Evolutionary conservation across 164 flowering plant species (phyloP), one percentile per base, ranked within the genome.

Genomic region (Chimonanthus salicifolius): DNA sequence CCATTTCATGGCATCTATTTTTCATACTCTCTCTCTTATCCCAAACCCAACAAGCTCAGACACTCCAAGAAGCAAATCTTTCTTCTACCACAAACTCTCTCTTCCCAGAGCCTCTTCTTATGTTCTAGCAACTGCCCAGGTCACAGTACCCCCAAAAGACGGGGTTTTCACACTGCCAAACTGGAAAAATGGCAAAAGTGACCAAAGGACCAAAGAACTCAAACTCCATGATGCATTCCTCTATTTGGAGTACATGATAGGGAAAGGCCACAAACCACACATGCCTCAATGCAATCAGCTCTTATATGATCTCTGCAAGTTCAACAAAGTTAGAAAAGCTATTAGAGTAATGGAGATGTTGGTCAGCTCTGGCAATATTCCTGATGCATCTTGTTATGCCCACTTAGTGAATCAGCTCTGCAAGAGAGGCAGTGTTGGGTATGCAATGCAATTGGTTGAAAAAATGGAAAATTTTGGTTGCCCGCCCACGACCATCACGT

Each of bases 361-460:
- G 85, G 83, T 88, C 44, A 58, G 72, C 58, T 86, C 94, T 4
- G 98, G 98, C 7, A 70, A 77, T 3, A 77, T 74, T 2, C 94
- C 92, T 4, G 92, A 91, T 79, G 83, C 84, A 2, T 7, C 89
- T 79, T 75, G 91, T 21, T 89, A 84, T 72, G 84, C 90, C 50
- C 85, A 78, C 77, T 79, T 95, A 73, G 92, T 95, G 70, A 90
- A 84, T 62, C 80, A 77, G 71, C 82, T 95, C 81, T 93, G 99
- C 68, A 88, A 84, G 76, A 84, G 80, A 74, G 94, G 97, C 11
- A 85, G 86, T 75, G 87, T 90, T 70, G 96, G 95, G 21, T 80
- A 87, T 78, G 98, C 99, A 21, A 87, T 90, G 96, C 96, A 90
- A 49, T 71, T 93, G 44, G 94, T 91, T 4, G 96, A 89, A 10